Percentiles rank a stretch among this genome's conserved stretches.
Evolutionary conservation across 345 rosid species (phyloP).

Genomic region (Eucalyptus sp.): DNA sequence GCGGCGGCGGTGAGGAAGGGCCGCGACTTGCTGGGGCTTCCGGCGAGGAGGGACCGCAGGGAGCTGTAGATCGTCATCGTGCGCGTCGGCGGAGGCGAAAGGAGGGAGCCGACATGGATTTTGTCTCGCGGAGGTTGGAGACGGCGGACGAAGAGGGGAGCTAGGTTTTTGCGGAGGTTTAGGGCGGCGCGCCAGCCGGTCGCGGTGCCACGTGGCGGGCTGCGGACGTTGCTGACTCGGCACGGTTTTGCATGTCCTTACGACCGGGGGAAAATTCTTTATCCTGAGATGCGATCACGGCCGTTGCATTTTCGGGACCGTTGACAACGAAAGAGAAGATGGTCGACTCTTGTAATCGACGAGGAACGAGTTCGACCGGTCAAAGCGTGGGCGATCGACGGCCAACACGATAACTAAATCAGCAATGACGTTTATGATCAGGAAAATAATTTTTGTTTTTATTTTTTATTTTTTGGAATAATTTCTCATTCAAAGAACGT

Average conservation of each 20-base stretch:
- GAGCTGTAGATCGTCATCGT: conserved; percentile 54
- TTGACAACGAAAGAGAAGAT: too few relatives aligned
- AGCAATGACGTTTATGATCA: too few relatives aligned
- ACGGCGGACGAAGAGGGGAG: not conserved
- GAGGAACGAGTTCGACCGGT: too few relatives aligned
- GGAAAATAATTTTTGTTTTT: too few relatives aligned
- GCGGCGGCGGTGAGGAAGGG: conserved; percentile 28
- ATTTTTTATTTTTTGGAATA: too few relatives aligned
- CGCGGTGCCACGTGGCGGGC: not conserved
- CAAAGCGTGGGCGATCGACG: too few relatives aligned
- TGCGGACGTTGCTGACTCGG: not conserved
- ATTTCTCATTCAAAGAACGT: too few relatives aligned
- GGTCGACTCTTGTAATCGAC: too few relatives aligned
- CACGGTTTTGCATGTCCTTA: not conserved
- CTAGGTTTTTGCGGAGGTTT: not conserved
- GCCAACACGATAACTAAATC: too few relatives aligned
- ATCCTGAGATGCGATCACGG: not conserved
- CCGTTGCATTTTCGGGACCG: not conserved
- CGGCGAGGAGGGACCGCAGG: conserved; percentile 15
- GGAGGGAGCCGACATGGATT: fast-evolving
- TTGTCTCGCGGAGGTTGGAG: not conserved
- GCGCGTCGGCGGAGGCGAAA: fast-evolving
- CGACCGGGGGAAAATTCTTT: not conserved
- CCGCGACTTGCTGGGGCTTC: conserved; percentile 10
- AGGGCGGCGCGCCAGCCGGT: not conserved